These are phyloP conservation scores for Avicennia marina DNA, from an alignment of 257 asterid species.

Conservation along the genomic window DNA sequence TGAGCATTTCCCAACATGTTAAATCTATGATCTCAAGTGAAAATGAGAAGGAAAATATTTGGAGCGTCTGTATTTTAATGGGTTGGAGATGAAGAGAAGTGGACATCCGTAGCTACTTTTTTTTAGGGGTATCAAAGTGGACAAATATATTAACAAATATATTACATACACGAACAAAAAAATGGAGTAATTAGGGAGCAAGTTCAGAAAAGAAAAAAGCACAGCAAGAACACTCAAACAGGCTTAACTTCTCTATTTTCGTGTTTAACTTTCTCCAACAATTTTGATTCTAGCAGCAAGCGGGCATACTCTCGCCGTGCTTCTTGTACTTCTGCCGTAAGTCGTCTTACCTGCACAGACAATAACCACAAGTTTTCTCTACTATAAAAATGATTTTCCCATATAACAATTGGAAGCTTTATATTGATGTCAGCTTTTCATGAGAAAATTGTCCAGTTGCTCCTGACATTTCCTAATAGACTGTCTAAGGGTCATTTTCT, in stretches of 20 bases:
- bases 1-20: too few species aligned
- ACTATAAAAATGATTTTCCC: too few species aligned
- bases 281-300: slow-evolving; percentile 34
- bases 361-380: slow-evolving; percentile 1
- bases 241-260: slow-evolving; percentile 22
- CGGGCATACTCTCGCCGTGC: slow-evolving; percentile 38
- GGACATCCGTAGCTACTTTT: background rate
- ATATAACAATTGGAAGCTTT: too few species aligned
- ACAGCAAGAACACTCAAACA: slow-evolving; percentile 2
- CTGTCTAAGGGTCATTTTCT: background rate
- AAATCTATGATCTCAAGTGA: too few species aligned
- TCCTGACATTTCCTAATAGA: too few species aligned
- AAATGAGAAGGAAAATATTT: too few species aligned
- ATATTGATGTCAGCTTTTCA: too few species aligned
- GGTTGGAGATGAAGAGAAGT: too few species aligned
- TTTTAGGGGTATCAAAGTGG: background rate
- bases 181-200: background rate
- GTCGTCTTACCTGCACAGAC: slow-evolving; percentile 33
- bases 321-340: slow-evolving; percentile 33
- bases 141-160: background rate
- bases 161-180: background rate
- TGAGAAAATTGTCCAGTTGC: too few species aligned
- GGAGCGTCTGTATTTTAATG: too few species aligned
- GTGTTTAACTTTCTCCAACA: slow-evolving; percentile 37
- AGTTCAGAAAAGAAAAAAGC: background rate